These are phyloP conservation scores for Eurotiales sp. DNA, from an alignment of 2,329 filamentous ascomycete species.

Conservation along the genomic window DNA sequence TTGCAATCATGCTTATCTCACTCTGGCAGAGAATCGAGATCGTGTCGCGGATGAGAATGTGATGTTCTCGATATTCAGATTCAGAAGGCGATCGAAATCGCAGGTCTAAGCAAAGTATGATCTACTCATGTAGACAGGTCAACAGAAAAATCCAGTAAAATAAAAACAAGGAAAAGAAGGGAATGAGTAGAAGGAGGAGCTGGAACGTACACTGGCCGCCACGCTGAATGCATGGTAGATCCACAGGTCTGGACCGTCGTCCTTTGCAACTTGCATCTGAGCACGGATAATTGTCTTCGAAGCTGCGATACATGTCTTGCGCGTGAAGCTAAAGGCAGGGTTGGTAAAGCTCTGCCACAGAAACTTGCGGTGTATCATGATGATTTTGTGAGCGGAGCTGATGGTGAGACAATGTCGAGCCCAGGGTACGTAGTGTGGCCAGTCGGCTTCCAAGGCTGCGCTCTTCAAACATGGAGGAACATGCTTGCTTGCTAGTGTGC, in stretches of 20 bases:
- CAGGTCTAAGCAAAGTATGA: slow-evolving; percentile 37
- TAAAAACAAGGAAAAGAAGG: neutral
- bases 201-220: slow-evolving; percentile 28
- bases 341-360: slow-evolving; percentile 41
- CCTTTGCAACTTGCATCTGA: slow-evolving; percentile 30
- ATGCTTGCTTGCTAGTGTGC: slow-evolving; percentile 29
- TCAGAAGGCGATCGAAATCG: slow-evolving; percentile 28
- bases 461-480: slow-evolving; percentile 34
- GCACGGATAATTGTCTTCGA: slow-evolving; percentile 40
- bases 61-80: slow-evolving; percentile 19
- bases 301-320: slow-evolving; percentile 40
- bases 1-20: slow-evolving; percentile 24
- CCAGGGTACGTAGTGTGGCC: slow-evolving; percentile 42
- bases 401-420: slow-evolving; percentile 37
- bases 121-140: too few species aligned
- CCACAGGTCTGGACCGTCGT: slow-evolving; percentile 42
- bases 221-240: slow-evolving; percentile 42
- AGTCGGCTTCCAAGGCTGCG: slow-evolving; percentile 30
- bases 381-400: slow-evolving; percentile 42
- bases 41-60: slow-evolving; percentile 20
- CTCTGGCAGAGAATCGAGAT: slow-evolving; percentile 21
- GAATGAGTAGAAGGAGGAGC: too few species aligned
- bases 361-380: slow-evolving; percentile 45
- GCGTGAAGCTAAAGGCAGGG: slow-evolving; percentile 39
- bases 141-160: too few species aligned